These are phyloP conservation scores for Botrytis fabae DNA, from an alignment of 2,329 filamentous ascomycete species.

Conservation along the genomic window DNA sequence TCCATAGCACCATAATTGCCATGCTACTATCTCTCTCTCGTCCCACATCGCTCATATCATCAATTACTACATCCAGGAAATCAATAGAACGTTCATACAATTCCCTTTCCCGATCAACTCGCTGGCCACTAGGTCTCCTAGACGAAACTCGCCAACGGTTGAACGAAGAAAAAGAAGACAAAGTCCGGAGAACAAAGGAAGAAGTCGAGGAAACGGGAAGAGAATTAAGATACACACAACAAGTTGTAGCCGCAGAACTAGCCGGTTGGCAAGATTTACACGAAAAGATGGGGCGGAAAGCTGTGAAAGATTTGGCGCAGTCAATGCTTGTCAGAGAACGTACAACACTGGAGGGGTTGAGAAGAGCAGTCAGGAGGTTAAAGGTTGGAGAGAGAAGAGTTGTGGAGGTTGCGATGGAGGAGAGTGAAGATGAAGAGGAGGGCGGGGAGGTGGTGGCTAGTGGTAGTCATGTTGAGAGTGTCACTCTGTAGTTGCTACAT, in stretches of 20 bases:
- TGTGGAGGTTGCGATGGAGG: not conserved
- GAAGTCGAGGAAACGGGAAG: conserved; percentile 74
- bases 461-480: conserved; percentile 9
- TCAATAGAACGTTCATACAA: conserved; percentile 76
- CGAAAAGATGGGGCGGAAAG: conserved; percentile 71
- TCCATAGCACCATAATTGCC: conserved; percentile 82
- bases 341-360: conserved; percentile 76
- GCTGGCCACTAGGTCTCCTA: conserved; percentile 78
- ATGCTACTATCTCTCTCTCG: conserved; percentile 77
- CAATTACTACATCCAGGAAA: conserved; percentile 72
- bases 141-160: conserved; percentile 84
- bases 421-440: not conserved
- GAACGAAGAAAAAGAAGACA: conserved; percentile 81
- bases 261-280: conserved; percentile 93
- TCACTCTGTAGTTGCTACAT: conserved; percentile 14
- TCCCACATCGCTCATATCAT: conserved; percentile 73
- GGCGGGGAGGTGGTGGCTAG: not conserved
- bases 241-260: conserved; percentile 86
- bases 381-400: conserved; percentile 23
- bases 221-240: conserved; percentile 88
- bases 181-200: conserved; percentile 66
- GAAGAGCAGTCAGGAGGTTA: conserved; percentile 65
- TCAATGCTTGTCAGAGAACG: conserved; percentile 79
- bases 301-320: conserved; percentile 73
- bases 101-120: conserved; percentile 70